A percentile compares a stretch with the other conserved stretches of the same genome.
Conservation (phyloP, 148 eudicot species). For the Cornus kousa region DNA sequence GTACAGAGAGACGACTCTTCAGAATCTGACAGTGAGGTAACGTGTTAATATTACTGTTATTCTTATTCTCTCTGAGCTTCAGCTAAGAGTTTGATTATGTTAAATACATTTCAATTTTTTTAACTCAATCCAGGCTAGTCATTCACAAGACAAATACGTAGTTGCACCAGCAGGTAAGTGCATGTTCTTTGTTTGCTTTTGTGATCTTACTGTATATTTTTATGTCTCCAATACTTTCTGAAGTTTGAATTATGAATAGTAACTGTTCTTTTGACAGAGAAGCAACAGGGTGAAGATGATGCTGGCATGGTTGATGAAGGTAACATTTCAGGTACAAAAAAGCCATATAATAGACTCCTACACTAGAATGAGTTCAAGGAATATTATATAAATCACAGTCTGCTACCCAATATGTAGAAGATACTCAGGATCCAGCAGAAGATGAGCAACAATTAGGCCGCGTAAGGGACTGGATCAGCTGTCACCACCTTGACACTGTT, state of each 20-base stretch:
- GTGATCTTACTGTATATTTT: background rate
- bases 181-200: conserved; percentile 3
- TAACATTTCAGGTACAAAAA: conserved; percentile 8
- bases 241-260: conserved; percentile 2
- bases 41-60: background rate
- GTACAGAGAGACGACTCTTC: conserved; percentile 54
- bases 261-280: conserved; percentile 31
- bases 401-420: conserved; percentile 43
- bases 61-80: background rate
- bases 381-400: background rate
- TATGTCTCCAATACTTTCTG: background rate
- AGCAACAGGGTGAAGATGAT: conserved; percentile 37
- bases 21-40: conserved; percentile 74
- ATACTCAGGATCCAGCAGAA: conserved; percentile 82
- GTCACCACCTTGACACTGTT: conserved; percentile 52
- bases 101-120: background rate
- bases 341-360: background rate
- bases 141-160: conserved; percentile 57
- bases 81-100: background rate
- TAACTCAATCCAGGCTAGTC: conserved; percentile 46
- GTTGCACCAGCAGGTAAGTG: conserved; percentile 67
- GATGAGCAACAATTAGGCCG: conserved; percentile 78
- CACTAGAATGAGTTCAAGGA: background rate
- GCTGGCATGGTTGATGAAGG: conserved; percentile 47
- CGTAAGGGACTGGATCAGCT: conserved; percentile 79